Conservation (phyloP, 768 basidiomycete genomes). For the Pulveroboletus sp. region DNA sequence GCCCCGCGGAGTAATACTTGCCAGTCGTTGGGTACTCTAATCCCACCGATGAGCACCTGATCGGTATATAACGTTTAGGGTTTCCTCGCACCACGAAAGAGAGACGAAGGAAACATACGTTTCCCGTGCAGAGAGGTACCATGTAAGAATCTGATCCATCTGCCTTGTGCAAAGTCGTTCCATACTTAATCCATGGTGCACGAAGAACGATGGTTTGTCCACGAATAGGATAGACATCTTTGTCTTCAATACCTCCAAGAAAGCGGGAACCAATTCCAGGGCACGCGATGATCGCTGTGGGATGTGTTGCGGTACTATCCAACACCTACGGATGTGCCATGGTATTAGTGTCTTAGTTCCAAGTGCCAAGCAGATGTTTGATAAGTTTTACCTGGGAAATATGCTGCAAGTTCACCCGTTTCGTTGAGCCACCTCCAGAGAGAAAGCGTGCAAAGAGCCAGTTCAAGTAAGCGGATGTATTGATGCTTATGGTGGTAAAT, state of each 20-base stretch:
- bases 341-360: not conserved
- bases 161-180: conserved; percentile 28
- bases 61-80: not conserved
- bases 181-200: conserved; percentile 49
- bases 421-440: conserved; percentile 55
- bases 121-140: conserved; percentile 36
- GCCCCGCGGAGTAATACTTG: conserved; percentile 11
- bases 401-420: conserved; percentile 63
- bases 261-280: conserved; percentile 59
- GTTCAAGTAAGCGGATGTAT: conserved; percentile 58
- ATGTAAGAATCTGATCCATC: conserved; percentile 35
- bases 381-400: conserved; percentile 50
- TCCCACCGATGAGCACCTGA: conserved; percentile 61
- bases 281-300: conserved; percentile 60
- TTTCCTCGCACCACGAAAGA: not conserved
- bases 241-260: conserved; percentile 52
- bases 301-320: conserved; percentile 2
- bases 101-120: conserved; percentile 31
- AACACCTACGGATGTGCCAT: conserved; percentile 11
- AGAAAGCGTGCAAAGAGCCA: conserved; percentile 63
- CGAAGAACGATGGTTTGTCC: conserved; percentile 44
- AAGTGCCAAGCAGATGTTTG: not conserved
- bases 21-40: conserved; percentile 61
- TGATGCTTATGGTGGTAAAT: conserved; percentile 69
- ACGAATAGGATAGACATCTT: conserved; percentile 44